Evolutionary conservation across 768 basidiomycete genomes (phyloP), one percentile per base, ranked within the genome.

Genomic region (Favolaschia claudopus): DNA sequence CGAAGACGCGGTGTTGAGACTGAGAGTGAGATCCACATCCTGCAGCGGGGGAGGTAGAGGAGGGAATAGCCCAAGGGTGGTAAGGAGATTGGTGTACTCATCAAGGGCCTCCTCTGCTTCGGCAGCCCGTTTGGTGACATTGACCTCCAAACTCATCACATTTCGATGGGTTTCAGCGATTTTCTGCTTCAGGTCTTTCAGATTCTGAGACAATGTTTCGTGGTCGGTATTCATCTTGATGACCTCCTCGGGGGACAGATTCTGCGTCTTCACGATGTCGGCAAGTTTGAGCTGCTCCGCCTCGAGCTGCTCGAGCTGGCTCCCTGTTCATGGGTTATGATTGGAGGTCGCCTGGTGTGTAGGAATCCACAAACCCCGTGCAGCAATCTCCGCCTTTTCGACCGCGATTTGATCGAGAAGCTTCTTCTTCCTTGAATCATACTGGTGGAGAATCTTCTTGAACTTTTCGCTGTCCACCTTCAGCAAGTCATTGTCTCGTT

Each of bases 161-260:
- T 77, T 73, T 68, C 89, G 85, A 57, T 89, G 88, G 2, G 89
- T 86, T 65, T 95, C 90, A 0, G 85, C 74, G 8, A 93, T 85
- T 69, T 90, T 94, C 59, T 85, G 79, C 62, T 86, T 89, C 52
- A 95, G 84, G 59, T 92, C 91, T 62, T 90, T 88, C 51, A 95
- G 75, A 64, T 84, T 90, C 47, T 87, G 84, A 5, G 85, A 78
- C 32, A 96, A 80, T 25, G 81, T 85, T 65, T 95, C 92, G 55
- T 94, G 90, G 63, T 98, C 95, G 5, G 87, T 87, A 67, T 90
- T 95, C 93, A 99, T 96, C 33, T 88, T 88, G 51, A 85, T 76
- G 37, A 97, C 94, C 74, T 99, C 96, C 72, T 96, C 93, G 0
- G 92, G 91, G 2, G 92, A 86, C 39, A 99, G 82, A 68, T 97